A percentile compares a stretch with the other conserved stretches of the same genome.
These are phyloP conservation scores for Boletus insuetus DNA, from an alignment of 768 basidiomycete species.

Conservation along the genomic window DNA sequence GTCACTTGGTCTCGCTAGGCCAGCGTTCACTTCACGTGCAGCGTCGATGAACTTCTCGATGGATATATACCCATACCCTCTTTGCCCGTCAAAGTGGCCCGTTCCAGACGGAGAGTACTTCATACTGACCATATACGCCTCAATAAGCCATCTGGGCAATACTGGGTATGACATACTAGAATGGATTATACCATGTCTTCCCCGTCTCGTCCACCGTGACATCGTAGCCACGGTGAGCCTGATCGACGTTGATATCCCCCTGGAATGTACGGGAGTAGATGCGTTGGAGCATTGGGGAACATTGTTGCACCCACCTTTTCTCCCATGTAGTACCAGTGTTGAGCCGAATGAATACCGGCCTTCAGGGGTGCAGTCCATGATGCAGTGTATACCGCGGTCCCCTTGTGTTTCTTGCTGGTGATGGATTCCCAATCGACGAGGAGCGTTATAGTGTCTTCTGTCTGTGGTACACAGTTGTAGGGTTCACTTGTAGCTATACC, in stretches of 20 bases:
- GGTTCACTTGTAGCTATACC: constrained; percentile 90
- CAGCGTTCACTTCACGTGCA: constrained; percentile 73
- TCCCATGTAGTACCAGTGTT: constrained; percentile 95
- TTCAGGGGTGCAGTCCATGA: constrained; percentile 93
- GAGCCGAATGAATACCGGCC: constrained; percentile 85
- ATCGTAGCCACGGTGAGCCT: constrained; percentile 92
- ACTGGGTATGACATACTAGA: constrained; percentile 64
- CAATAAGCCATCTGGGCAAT: neutral
- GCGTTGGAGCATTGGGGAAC: neutral
- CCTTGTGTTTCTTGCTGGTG: constrained; percentile 69
- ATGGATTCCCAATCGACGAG: constrained; percentile 91
- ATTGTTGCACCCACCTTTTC: constrained; percentile 58
- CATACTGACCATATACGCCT: constrained; percentile 53
- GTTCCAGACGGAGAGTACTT: constrained; percentile 91
- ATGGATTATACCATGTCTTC: constrained; percentile 85
- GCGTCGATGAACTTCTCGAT: constrained; percentile 93
- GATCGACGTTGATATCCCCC: constrained; percentile 92
- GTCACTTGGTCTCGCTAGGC: constrained; percentile 58
- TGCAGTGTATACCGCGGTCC: constrained; percentile 90
- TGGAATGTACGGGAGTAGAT: constrained; percentile 27
- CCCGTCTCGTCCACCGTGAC: constrained; percentile 83
- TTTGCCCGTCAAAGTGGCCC: constrained; percentile 92
- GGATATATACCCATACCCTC: constrained; percentile 88
- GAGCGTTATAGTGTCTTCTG: constrained; percentile 94
- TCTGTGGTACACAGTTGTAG: constrained; percentile 80